Base-by-base conservation (phyloP, 1,284 basidiomycete genomes). In the Malassezia restricta region DNA sequence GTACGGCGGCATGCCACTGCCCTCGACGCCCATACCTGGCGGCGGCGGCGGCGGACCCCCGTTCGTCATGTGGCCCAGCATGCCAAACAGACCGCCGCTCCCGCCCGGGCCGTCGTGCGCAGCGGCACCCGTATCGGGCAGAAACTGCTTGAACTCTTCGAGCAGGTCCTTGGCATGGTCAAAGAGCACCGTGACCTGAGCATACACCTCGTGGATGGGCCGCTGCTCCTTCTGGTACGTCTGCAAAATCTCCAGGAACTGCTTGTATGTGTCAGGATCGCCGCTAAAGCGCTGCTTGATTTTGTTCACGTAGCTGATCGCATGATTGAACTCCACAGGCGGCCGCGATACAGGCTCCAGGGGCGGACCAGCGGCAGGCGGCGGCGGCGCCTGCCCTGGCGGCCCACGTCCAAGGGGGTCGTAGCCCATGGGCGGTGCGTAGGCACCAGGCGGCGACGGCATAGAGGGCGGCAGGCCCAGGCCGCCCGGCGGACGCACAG, bases 241-340 rank as follows among this genome's bases (percentile, higher is more conserved):
- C 78, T 98, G 94, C 62, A 99, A 76, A 50, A 98, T 92, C 77
- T 98, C 92, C 65, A 99, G 78, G 76, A 99, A 99, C 69, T 89
- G 85, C 77, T 96, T 96, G 79, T 99, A 99, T 40, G 86, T 92
- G 65, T 92, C 87, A 20, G 85, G 83, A 62, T 95, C 89, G 58
- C 85, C 83, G n/a, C 82, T 78, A 75, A 86, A 98, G 44, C 91
- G 83, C 41, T 84, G 83, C 78, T 98, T 98, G 78, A 99, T 98
- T 79, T 91, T 92, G 80, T 96, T 96, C 64, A 99, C 83, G 74
- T 92, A 99, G 66, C 88, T 84, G 64, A 98, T 96, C 20, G 94
- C 94, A 71, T 92, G 89, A 74, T 95, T 90, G 78, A 98, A 96
- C 73, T 96, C 90, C 58, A 80, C 74, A 30, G 77, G 76, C n/a